A percentile compares a stretch with the other conserved stretches of the same genome.
These are phyloP conservation scores for Kodamaea arcana DNA, from an alignment of 1,139 yeast species.

Conservation along the genomic window DNA sequence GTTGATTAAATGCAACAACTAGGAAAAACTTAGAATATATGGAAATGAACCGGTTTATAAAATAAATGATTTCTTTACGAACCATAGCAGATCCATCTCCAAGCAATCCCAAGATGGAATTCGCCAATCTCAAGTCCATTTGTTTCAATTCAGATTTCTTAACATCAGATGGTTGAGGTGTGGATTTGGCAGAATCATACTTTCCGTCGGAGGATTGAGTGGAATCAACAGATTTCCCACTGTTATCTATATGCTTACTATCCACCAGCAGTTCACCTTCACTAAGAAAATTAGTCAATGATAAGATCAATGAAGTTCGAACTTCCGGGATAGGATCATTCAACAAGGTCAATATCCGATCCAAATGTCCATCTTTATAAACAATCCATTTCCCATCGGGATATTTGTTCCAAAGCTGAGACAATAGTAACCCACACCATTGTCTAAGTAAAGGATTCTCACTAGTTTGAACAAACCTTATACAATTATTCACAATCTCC, in stretches of 20 bases:
- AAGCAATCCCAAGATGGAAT: constrained; percentile 44
- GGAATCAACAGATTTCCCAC: background rate
- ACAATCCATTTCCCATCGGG: constrained; percentile 75
- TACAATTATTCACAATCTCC: constrained; percentile 66
- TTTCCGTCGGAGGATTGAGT: constrained; percentile 11
- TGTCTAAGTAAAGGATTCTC: constrained; percentile 86
- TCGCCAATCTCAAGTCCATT: constrained; percentile 52
- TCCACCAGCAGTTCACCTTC: constrained; percentile 28
- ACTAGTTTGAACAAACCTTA: constrained; percentile 61
- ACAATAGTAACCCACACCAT: constrained; percentile 81
- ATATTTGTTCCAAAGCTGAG: constrained; percentile 72
- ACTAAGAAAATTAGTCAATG: constrained; percentile 68
- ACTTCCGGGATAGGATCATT: constrained; percentile 95
- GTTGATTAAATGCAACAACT: constrained; percentile 82
- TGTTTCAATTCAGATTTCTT: constrained; percentile 46
- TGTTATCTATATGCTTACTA: too few relatives aligned
- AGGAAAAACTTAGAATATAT: constrained; percentile 72
- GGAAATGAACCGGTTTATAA: constrained; percentile 68
- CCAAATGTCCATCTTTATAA: constrained; percentile 61
- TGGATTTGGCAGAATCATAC: constrained; percentile 18
- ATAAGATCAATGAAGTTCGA: constrained; percentile 75
- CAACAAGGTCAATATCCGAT: constrained; percentile 52
- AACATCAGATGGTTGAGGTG: constrained; percentile 30
- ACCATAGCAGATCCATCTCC: constrained; percentile 91
- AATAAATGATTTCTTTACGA: constrained; percentile 76